A percentile compares a stretch with the other conserved stretches of the same genome.
Evolutionary conservation across 176 grass and related monocot species (phyloP).

Genomic region (Miscanthus lutarioriparius): DNA sequence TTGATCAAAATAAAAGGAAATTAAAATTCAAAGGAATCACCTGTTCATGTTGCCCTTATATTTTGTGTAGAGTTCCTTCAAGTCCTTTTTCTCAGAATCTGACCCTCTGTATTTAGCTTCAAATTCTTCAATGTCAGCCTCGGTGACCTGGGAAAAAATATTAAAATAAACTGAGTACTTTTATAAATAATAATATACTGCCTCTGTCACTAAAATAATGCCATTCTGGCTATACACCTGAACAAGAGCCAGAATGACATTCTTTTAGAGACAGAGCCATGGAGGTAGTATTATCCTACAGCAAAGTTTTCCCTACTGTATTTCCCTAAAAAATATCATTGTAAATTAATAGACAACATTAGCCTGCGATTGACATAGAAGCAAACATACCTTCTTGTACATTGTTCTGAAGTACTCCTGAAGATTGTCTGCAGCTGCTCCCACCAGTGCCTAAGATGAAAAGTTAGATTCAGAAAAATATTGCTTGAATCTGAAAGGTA

Average conservation of each 20-base stretch:
- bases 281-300: neutral
- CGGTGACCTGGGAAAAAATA: constrained; percentile 56
- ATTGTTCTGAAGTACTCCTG: constrained; percentile 86
- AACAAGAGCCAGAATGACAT: neutral
- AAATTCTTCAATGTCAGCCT: constrained; percentile 97
- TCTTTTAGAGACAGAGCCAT: neutral
- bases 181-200: neutral
- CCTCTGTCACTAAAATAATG: neutral
- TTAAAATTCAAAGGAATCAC: constrained; percentile 36
- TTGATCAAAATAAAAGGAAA: constrained; percentile 6
- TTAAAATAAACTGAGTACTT: neutral
- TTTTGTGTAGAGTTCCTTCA: constrained; percentile 83
- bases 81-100: constrained; percentile 88
- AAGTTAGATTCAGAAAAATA: constrained; percentile 22
- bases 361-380: neutral
- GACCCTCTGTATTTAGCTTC: constrained; percentile 95
- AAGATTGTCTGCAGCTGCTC: constrained; percentile 75
- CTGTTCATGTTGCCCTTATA: constrained; percentile 93
- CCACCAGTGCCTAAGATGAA: constrained; percentile 62
- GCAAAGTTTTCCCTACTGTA: neutral
- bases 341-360: neutral
- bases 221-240: neutral
- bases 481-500: neutral
- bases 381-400: constrained; percentile 61
- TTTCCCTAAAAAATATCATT: neutral